phyloP scores from a whole-genome alignment of 768 basidiomycete species.

The Pulveroboletus ravenelii region DNA sequence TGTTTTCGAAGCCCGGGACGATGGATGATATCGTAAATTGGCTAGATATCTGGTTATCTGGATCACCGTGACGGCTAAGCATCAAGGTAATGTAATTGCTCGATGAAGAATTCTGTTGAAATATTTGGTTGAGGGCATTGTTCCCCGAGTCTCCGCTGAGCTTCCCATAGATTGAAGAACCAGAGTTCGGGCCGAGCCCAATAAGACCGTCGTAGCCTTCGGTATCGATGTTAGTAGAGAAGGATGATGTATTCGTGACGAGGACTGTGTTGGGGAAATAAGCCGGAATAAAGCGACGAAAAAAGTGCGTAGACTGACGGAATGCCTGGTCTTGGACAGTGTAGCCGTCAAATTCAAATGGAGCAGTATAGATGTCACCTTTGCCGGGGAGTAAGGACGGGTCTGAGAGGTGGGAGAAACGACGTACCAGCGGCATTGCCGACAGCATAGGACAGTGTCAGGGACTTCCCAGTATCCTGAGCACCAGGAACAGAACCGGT shows the following conservation, averaged over 20 bases:
- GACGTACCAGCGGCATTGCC: constrained; percentile 56
- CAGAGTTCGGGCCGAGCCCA: constrained; percentile 74
- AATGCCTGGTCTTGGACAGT: constrained; percentile 63
- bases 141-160: constrained; percentile 48
- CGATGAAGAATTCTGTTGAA: constrained; percentile 50
- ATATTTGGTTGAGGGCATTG: constrained; percentile 61
- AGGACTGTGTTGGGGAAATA: constrained; percentile 41
- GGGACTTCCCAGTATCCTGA: constrained; percentile 50
- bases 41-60: constrained; percentile 45
- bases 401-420: neutral
- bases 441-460: constrained; percentile 63
- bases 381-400: constrained; percentile 1
- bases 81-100: constrained; percentile 65
- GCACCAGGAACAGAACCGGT: constrained; percentile 43
- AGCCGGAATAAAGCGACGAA: neutral
- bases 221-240: constrained; percentile 53
- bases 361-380: constrained; percentile 55
- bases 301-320: constrained; percentile 37
- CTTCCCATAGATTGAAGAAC: constrained; percentile 58
- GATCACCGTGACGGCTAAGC: constrained; percentile 56
- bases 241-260: constrained; percentile 57
- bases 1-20: constrained; percentile 55
- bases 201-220: constrained; percentile 70
- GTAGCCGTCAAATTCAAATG: constrained; percentile 51
- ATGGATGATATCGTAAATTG: constrained; percentile 68